Evolutionary conservation across 345 rosid genomes (phyloP).

Genomic region (Populus pruinosa): DNA sequence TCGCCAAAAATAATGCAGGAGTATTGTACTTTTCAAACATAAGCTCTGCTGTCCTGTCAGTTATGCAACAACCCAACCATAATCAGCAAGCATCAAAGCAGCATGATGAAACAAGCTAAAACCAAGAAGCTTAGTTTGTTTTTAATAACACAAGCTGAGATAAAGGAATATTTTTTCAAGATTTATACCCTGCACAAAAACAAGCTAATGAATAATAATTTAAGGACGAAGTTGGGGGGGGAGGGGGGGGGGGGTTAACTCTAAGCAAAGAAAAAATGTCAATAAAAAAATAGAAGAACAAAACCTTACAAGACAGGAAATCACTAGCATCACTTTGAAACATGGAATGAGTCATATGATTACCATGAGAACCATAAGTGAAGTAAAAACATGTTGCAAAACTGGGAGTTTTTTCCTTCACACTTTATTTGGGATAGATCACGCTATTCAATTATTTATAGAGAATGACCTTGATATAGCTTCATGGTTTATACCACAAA

Average conservation of each 20-base stretch:
- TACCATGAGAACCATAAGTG: background rate
- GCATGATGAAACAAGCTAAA: background rate
- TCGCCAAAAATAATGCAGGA: constrained; percentile 97
- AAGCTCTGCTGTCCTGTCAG: constrained; percentile 81
- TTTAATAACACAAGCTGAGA: background rate
- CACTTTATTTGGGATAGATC: background rate
- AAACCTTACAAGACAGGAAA: background rate
- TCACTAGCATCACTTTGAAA: background rate
- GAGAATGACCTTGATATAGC: background rate
- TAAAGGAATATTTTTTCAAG: background rate
- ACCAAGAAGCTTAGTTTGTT: background rate
- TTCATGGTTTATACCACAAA: background rate
- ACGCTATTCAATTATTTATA: too few species aligned
- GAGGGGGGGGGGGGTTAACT: too few species aligned
- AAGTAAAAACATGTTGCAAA: background rate
- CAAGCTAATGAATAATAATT: background rate
- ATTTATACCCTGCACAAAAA: background rate
- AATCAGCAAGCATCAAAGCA: constrained; percentile 1
- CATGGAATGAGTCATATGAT: background rate
- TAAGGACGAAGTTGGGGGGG: background rate
- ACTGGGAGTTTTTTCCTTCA: background rate
- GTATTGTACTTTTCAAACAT: constrained; percentile 96
- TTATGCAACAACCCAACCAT: constrained; percentile 8
- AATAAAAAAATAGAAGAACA: background rate
- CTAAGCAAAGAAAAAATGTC: too few species aligned